Base-by-base conservation (phyloP, 2,329 filamentous ascomycete species). In the Blumeriella jaapii region DNA sequence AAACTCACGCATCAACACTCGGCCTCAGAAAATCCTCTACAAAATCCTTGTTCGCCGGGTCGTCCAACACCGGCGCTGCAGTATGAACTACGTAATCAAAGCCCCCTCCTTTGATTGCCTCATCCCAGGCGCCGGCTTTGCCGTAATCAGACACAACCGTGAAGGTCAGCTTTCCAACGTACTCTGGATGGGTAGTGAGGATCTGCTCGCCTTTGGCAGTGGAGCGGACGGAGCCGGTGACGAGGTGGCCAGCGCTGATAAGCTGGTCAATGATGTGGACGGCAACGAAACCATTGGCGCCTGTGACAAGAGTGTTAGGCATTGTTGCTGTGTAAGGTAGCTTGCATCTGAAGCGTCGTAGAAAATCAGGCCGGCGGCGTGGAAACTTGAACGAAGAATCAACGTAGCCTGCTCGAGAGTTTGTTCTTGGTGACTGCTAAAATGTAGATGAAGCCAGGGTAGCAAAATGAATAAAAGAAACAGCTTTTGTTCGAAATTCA, bases 31-130 rank as follows among this genome's bases (percentile, higher is more conserved):
- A 57, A 39, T 56, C 40, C 14, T 39, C 42, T 25, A 52, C 51
- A 37, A 55, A 56, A 40, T 58, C 54, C 4, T 40, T 50, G 31
- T 51, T 49, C 2, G 29, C 31, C 2, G 44, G 46, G 36, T 49
- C 43, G 38, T 52, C 53, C n/a, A 51, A 36, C 11, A 55, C 34
- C 8, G 54, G 55, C 6, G 54, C 52, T 6, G 55, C 55, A 24
- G 46, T 47, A 34, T 56, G 55, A 28, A 55, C 29, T 20, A 58
- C 50, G 34, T 54, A 47, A 33, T 57, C 52, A 39, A 54, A 50
- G 5, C 49, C 13, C 17, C 47, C 32, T n/a, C 39, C 40, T 25
- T 48, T 37, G 38, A 57, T 53, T 7, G 52, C 38, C 2, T 41
- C 36, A 35, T 57, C 52, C 49, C 52, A 54, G n/a, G 39, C 47